Base-by-base conservation (phyloP, 768 basidiomycete species). In the Lentinula edodes region DNA sequence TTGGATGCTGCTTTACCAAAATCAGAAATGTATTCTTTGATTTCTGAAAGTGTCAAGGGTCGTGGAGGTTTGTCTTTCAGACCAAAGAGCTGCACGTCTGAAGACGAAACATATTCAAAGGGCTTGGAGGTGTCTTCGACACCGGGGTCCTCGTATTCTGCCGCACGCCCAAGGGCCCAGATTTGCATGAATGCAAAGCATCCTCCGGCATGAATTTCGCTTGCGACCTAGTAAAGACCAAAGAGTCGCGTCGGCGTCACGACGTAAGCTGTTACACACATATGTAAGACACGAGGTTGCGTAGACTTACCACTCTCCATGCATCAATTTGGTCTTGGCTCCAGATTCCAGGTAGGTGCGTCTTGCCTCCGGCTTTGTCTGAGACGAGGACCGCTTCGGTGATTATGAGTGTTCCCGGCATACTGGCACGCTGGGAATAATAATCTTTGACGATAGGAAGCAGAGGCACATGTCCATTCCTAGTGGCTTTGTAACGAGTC, bases 341-440 rank as follows among this genome's bases (percentile, higher is more conserved):
- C 73, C 78, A 87, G 56, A 88, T 78, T 2, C 87, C 87, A 2
- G 86, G 87, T 1, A 78, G 75, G 60, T 80, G 69, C 1, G 58
- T 42, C 39, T 68, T 71, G 7, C 82, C 83, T 10, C 77, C 80
- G 2, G 83, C 82, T 15, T 76, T 66, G 8, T 70, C 67, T 0
- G 77, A 72, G 54, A 86, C 77, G 46, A 77, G 66, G 2, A 80
- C 83, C 0, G 74, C 86, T 69, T 89, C 85, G 1, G 80, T 69
- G 58, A 89, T 75, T 28, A 84, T 69, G 20, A 87, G 69, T 0
- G 79, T 83, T 0, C 84, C 84, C 1, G 78, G 78, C 0, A 67
- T 66, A 23, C 72, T 72, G 16, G 73, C 74, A 1, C 83, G 74
- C 62, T 84, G 84, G 2, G 68, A 58, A 61, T 84, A 84, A 66